Conservation (phyloP, 2,329 filamentous ascomycete species). For the Botrytis sinoallii region DNA sequence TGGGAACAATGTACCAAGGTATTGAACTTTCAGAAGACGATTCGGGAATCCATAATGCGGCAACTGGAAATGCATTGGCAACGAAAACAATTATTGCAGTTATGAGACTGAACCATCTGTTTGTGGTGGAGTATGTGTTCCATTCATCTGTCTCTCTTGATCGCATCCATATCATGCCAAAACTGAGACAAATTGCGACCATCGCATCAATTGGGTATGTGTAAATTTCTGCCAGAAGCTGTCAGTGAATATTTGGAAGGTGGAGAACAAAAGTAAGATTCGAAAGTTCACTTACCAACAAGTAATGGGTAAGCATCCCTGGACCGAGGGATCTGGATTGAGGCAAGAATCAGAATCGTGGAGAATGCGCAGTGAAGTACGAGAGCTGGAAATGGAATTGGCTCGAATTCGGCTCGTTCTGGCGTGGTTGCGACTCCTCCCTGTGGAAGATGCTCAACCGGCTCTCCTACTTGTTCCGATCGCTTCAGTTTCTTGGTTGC, state of each 20-base stretch:
- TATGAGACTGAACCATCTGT: slow-evolving; percentile 15
- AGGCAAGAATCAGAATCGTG: slow-evolving; percentile 23
- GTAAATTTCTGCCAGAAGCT: slow-evolving; percentile 35
- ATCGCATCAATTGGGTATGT: slow-evolving; percentile 42
- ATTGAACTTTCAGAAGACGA: background rate
- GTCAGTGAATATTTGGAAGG: slow-evolving; percentile 33
- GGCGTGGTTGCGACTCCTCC: slow-evolving; percentile 33
- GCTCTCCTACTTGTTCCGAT: slow-evolving; percentile 23
- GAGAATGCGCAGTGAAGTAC: slow-evolving; percentile 23
- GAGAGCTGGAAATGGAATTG: slow-evolving; percentile 28
- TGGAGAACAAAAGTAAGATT: background rate
- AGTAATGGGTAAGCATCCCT: slow-evolving; percentile 19
- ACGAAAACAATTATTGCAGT: slow-evolving; percentile 15
- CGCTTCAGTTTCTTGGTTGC: slow-evolving; percentile 29
- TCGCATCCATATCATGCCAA: slow-evolving; percentile 14
- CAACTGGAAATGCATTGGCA: slow-evolving; percentile 7
- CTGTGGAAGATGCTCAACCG: slow-evolving; percentile 24
- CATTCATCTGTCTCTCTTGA: background rate
- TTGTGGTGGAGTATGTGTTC: slow-evolving; percentile 4
- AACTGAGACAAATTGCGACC: slow-evolving; percentile 30
- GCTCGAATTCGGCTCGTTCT: background rate
- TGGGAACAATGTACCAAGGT: slow-evolving; percentile 18
- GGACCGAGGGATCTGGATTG: slow-evolving; percentile 2
- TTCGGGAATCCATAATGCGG: slow-evolving; percentile 10
- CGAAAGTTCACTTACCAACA: background rate